These are phyloP conservation scores for Globisporangium heterothallicum DNA, from an alignment of 352 stramenopile genomes.

Conservation along the genomic window DNA sequence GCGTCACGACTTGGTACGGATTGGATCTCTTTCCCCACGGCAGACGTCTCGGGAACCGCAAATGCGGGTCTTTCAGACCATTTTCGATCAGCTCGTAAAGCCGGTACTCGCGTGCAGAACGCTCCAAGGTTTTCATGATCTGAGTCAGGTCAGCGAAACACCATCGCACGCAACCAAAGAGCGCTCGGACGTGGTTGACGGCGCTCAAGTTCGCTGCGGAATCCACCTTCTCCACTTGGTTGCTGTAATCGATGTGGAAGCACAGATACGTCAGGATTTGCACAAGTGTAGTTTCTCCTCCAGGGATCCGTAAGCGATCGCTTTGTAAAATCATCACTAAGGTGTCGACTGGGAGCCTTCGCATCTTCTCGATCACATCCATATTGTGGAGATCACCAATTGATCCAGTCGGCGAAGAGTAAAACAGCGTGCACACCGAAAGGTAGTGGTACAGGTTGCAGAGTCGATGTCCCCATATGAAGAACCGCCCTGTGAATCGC, in stretches of 20 bases:
- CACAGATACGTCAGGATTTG: constrained; percentile 37
- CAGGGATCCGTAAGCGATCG: constrained; percentile 49
- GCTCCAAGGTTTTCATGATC: constrained; percentile 45
- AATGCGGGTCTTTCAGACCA: constrained; percentile 14
- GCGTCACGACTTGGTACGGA: constrained; percentile 25
- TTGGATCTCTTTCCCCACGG: constrained; percentile 15
- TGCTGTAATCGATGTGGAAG: constrained; percentile 19
- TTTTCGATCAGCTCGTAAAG: constrained; percentile 57
- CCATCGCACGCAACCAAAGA: constrained; percentile 67
- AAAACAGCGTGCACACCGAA: constrained; percentile 58
- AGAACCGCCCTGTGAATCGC: constrained; percentile 26
- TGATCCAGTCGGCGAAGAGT: constrained; percentile 25
- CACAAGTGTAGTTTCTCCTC: constrained; percentile 48
- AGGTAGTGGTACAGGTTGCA: constrained; percentile 73
- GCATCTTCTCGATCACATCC: constrained; percentile 27
- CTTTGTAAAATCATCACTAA: constrained; percentile 53
- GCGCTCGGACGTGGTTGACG: constrained; percentile 32
- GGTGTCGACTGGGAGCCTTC: constrained; percentile 48
- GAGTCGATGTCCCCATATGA: constrained; percentile 51
- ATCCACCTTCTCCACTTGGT: background rate
- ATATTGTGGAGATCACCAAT: constrained; percentile 4
- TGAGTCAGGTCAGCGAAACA: constrained; percentile 51
- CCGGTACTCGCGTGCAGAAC: constrained; percentile 30
- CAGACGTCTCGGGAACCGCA: constrained; percentile 5
- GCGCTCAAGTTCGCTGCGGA: constrained; percentile 5